Percentiles rank a stretch among this genome's conserved stretches.
Evolutionary conservation across 495 filamentous ascomycete genomes (phyloP).

Genomic region (Penicillium angulare): DNA sequence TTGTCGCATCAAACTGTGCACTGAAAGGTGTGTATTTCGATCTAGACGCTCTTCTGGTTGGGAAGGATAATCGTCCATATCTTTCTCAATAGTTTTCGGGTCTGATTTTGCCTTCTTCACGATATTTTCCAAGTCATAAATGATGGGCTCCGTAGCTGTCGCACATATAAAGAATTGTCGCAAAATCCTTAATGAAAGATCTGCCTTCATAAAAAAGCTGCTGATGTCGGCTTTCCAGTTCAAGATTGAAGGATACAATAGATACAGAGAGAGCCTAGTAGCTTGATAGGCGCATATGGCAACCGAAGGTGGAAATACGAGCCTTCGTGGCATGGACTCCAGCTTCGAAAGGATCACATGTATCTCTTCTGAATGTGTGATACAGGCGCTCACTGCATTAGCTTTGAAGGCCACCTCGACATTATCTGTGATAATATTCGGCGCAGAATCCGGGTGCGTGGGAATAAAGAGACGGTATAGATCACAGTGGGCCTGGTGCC

Average conservation of each 20-base stretch:
- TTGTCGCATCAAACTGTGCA: no score
- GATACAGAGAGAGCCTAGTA: constrained; percentile 12
- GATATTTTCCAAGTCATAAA: background rate
- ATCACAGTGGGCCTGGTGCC: constrained; percentile 22
- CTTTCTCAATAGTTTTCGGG: no score
- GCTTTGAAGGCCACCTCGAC: constrained; percentile 1
- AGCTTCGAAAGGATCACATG: constrained; percentile 6
- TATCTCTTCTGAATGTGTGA: no score
- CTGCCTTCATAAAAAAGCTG: constrained; percentile 1
- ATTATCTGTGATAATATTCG: constrained; percentile 9
- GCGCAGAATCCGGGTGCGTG: constrained; percentile 13
- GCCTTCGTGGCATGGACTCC: constrained; percentile 1
- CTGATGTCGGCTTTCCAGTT: background rate
- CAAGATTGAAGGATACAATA: constrained; percentile 2
- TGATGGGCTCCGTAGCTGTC: no score
- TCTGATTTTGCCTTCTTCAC: background rate
- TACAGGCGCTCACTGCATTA: constrained; percentile 3
- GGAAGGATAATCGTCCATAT: no score
- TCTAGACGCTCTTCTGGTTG: no score
- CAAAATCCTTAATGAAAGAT: background rate
- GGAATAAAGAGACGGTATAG: constrained; percentile 22
- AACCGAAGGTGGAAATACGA: constrained; percentile 11
- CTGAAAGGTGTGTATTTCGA: no score
- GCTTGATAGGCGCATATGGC: constrained; percentile 20
- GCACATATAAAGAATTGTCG: constrained; percentile 7